Conservation (phyloP, 75 land plant species). For the Sequoiadendron giganteum region DNA sequence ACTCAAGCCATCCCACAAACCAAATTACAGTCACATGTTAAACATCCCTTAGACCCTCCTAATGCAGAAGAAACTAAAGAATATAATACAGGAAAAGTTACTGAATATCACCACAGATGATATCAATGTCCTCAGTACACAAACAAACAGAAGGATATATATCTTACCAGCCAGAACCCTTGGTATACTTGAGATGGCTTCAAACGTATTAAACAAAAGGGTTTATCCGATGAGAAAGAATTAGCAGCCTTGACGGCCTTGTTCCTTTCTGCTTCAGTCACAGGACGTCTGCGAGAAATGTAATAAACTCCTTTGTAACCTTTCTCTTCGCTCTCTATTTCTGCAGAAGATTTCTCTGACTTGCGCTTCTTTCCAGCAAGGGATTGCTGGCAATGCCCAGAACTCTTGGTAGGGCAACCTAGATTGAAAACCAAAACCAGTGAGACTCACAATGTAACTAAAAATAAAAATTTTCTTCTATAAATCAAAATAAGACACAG, state of each 20-base stretch:
- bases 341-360: neutral
- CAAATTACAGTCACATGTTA: neutral
- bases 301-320: neutral
- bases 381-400: neutral
- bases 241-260: slow-evolving; percentile 14
- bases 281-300: slow-evolving; percentile 18
- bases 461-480: neutral
- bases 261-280: slow-evolving; percentile 18
- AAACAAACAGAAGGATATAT: neutral
- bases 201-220: slow-evolving; percentile 12
- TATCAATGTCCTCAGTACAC: neutral
- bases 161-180: slow-evolving; percentile 29
- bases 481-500: neutral
- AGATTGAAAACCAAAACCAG: neutral
- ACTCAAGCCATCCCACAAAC: neutral
- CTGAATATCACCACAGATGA: neutral
- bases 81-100: neutral
- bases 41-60: too few relatives aligned
- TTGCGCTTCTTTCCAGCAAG: neutral
- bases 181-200: slow-evolving; percentile 34
- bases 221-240: slow-evolving; percentile 6
- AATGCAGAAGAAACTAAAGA: neutral
- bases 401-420: neutral
- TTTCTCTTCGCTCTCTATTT: neutral
- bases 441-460: neutral